phyloP scores from a whole-genome alignment of 2,329 filamentous ascomycete genomes.

The Neopestalotiopsis sp. region DNA sequence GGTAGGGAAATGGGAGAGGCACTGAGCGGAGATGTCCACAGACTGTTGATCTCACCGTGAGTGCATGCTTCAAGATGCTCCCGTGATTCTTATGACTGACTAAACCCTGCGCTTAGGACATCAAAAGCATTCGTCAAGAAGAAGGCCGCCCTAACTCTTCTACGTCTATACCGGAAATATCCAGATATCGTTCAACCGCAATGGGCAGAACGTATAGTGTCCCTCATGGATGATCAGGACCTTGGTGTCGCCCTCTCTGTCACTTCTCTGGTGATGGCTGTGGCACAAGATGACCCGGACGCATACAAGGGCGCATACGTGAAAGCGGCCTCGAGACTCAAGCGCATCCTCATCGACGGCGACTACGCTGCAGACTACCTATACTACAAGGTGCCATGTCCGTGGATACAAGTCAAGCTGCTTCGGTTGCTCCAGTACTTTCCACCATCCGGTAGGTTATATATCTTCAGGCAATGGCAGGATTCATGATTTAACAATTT shows the following conservation, averaged over 20 bases:
- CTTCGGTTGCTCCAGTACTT: constrained; percentile 94
- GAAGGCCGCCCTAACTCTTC: constrained; percentile 91
- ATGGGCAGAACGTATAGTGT: constrained; percentile 97
- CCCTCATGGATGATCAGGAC: constrained; percentile 96
- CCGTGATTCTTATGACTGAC: background rate
- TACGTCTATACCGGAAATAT: constrained; percentile 93
- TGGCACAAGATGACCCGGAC: constrained; percentile 93
- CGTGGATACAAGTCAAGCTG: constrained; percentile 97
- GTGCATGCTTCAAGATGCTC: constrained; percentile 39
- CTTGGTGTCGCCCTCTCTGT: constrained; percentile 94
- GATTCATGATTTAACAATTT: constrained; percentile 28
- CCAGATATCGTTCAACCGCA: constrained; percentile 93
- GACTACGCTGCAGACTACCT: constrained; percentile 92
- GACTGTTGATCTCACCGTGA: constrained; percentile 91
- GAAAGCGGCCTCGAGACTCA: constrained; percentile 88
- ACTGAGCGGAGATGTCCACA: constrained; percentile 87
- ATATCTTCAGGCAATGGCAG: background rate
- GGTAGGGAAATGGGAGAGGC: constrained; percentile 97
- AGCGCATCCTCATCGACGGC: constrained; percentile 87
- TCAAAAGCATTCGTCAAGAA: constrained; percentile 99
- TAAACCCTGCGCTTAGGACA: constrained; percentile 40
- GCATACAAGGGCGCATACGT: constrained; percentile 93
- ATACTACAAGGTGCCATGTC: constrained; percentile 99
- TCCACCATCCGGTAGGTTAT: constrained; percentile 78
- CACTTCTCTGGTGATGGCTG: constrained; percentile 91